phyloP scores from a whole-genome alignment of 805 yeast genomes.

The Spathaspora passalidarum region DNA sequence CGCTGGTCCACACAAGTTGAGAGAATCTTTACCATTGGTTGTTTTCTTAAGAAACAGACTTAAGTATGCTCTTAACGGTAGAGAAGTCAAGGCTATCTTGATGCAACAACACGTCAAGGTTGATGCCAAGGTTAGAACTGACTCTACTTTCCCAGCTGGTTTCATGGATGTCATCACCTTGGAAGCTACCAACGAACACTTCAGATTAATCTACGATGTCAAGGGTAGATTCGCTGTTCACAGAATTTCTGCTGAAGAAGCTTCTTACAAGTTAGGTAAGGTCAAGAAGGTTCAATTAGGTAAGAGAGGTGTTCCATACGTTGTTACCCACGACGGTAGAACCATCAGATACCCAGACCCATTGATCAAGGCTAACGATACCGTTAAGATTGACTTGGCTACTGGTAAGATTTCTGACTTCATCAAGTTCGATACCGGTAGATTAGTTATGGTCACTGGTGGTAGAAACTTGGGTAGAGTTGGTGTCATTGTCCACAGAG shows the following conservation, averaged over 20 bases:
- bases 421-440: slow-evolving; percentile 40
- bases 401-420: slow-evolving; percentile 80
- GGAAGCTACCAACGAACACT: slow-evolving; percentile 98
- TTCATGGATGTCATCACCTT: slow-evolving; percentile 98
- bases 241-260: slow-evolving; percentile 99
- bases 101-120: slow-evolving; percentile 98
- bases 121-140: slow-evolving; percentile 99
- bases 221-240: slow-evolving; percentile 99
- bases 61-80: slow-evolving; percentile 98
- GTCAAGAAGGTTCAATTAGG: slow-evolving; percentile 98
- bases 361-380: slow-evolving; percentile 92
- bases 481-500: slow-evolving; percentile 42
- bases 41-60: slow-evolving; percentile 97
- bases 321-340: slow-evolving; percentile 99
- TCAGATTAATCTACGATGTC: slow-evolving; percentile 97
- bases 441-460: slow-evolving; percentile 41
- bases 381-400: slow-evolving; percentile 94
- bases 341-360: slow-evolving; percentile 99
- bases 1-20: slow-evolving; percentile 98
- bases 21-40: slow-evolving; percentile 96
- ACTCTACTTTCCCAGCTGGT: slow-evolving; percentile 98
- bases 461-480: slow-evolving; percentile 44
- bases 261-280: slow-evolving; percentile 96
- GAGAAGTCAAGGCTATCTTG: slow-evolving; percentile 97
- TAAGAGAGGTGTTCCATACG: slow-evolving; percentile 97